Conservation (phyloP, 2,329 filamentous ascomycete genomes). For the Xylariaceae sp. region DNA sequence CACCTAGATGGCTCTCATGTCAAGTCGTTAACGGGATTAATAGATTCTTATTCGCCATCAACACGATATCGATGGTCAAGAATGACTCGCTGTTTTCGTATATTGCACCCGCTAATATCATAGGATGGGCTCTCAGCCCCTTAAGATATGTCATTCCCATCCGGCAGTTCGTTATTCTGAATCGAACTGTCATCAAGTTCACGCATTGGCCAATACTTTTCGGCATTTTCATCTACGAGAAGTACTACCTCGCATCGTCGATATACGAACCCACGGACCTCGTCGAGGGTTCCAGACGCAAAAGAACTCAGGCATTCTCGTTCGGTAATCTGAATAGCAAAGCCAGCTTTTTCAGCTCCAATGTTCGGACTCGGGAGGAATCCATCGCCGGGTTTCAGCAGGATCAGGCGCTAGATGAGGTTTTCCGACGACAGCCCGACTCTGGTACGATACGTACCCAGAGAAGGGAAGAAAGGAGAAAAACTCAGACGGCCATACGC, state of each 20-base stretch:
- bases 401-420: conserved; percentile 83
- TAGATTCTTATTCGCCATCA: conserved; percentile 86
- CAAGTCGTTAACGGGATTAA: conserved; percentile 8
- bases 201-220: conserved; percentile 87
- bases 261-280: conserved; percentile 82
- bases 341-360: conserved; percentile 67
- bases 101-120: conserved; percentile 82
- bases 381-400: conserved; percentile 87
- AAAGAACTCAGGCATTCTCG: conserved; percentile 47
- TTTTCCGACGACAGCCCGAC: conserved; percentile 72
- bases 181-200: conserved; percentile 84
- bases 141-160: conserved; percentile 76
- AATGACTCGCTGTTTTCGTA: conserved; percentile 96
- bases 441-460: conserved; percentile 55
- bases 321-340: conserved; percentile 52
- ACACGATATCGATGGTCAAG: conserved; percentile 96
- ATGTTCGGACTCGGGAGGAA: conserved; percentile 68
- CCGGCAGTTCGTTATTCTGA: conserved; percentile 74
- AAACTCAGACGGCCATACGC: conserved; percentile 75
- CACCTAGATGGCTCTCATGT: neutral
- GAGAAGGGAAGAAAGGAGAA: conserved; percentile 58
- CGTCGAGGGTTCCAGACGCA: conserved; percentile 62
- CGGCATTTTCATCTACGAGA: conserved; percentile 82
- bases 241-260: conserved; percentile 65
- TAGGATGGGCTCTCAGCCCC: conserved; percentile 85